Evolutionary conservation across 2,329 filamentous ascomycete species (phyloP), one percentile per base, ranked within the genome.

Genomic region (Ambrosiella cleistominuta): DNA sequence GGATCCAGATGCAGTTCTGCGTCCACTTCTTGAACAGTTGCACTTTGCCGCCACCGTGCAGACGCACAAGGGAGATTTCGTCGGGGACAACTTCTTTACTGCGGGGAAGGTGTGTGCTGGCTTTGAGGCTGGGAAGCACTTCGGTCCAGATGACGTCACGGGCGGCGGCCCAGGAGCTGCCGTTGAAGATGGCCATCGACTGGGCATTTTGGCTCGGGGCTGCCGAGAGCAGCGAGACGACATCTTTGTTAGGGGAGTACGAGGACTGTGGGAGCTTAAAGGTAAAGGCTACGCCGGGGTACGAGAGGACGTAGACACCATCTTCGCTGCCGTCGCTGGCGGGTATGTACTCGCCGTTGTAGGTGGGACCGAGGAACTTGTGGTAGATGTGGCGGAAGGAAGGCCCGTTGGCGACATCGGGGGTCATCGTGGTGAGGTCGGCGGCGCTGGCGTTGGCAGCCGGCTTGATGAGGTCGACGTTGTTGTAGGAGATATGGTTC

Each of bases 341-440:
- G 7, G 84, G 78, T 42, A 95, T 77, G 66, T 91, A 98, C 73
- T 98, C 93, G 62, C 93, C 93, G 1, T 86, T 86, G 68, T 95
- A 97, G 0, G 91, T 94, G 15, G 90, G 90, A 0, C 93, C 93
- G 62, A 98, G 83, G n/a, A 96, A 75, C 57, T 87, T 83, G 65
- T 95, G 88, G 68, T 97, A 98, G 63, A 98, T 84, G 68, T 94
- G 88, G 61, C 85, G 79, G 68, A 95, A 95, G 13, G 80, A 85
- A 3, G 89, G 90, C 0, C 88, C 88, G 13, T 63, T 61, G 1
- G 68, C 13, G 44, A 17, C 19, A 17, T 47, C 44, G 3, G 44
- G 44, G 11, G 15, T 11, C 8, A 11, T 8, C 13, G 44, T 15
- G 44, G 44, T 8, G 44, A 17, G 11, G 19, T 59, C 1, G 70